These are phyloP conservation scores for Dactylellina parvicollis DNA, from an alignment of 2,329 filamentous ascomycete species.

Conservation along the genomic window DNA sequence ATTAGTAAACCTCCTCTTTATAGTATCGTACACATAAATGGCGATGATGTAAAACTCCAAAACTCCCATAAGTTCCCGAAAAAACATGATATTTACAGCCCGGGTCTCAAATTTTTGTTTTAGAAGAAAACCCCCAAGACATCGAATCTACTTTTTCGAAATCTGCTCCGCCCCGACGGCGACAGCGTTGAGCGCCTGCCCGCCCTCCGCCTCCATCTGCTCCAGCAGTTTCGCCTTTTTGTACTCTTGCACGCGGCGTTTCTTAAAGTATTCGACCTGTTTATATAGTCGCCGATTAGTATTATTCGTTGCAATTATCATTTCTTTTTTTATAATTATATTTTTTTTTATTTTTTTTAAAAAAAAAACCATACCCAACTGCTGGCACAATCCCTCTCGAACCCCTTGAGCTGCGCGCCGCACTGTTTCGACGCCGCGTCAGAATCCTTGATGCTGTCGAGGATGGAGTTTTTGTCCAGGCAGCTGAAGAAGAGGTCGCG, in stretches of 20 bases:
- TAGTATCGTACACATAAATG: no score
- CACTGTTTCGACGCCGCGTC: constrained; percentile 70
- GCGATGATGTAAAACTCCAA: no score
- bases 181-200: constrained; percentile 67
- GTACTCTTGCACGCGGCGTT: constrained; percentile 89
- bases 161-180: constrained; percentile 55
- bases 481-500: constrained; percentile 89
- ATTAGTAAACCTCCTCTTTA: no score
- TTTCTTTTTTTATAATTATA: not conserved
- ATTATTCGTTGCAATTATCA: not conserved
- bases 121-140: not conserved
- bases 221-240: constrained; percentile 83
- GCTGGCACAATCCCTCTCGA: constrained; percentile 84
- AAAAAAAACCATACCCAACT: constrained; percentile 78
- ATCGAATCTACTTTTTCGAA: constrained; percentile 4
- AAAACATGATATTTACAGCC: not conserved
- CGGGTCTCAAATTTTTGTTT: not conserved
- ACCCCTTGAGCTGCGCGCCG: constrained; percentile 70
- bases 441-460: constrained; percentile 75
- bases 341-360: not conserved
- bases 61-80: no score
- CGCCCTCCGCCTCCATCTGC: constrained; percentile 77
- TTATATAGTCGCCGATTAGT: not conserved
- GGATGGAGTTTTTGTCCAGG: constrained; percentile 80
- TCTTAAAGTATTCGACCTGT: constrained; percentile 96